A percentile compares a stretch with the other conserved stretches of the same genome.
phyloP scores from a whole-genome alignment of 805 yeast species.

The Zygosaccharomyces kombuchaensis region DNA sequence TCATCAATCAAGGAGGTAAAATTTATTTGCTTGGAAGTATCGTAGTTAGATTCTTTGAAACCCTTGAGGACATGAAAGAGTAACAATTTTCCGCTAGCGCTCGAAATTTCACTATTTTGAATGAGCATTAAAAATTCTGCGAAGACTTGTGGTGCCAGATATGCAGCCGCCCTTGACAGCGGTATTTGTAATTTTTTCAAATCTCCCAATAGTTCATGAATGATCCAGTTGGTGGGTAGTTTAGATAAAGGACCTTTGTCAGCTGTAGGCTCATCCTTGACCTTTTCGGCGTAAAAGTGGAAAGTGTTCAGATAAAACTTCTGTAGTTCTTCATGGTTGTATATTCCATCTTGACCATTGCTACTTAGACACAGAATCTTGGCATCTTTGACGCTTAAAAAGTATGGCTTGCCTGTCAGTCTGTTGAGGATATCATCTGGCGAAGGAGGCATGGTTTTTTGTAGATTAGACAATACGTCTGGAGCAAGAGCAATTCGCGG shows the following conservation, averaged over 20 bases:
- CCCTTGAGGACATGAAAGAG: conserved; percentile 56
- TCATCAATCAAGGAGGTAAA: conserved; percentile 49
- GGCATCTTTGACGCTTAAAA: conserved; percentile 69
- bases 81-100: conserved; percentile 62
- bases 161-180: conserved; percentile 30
- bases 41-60: conserved; percentile 35
- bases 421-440: conserved; percentile 56
- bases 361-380: conserved; percentile 54
- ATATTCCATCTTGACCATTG: conserved; percentile 26
- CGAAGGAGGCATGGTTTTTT: conserved; percentile 45
- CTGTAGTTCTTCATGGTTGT: conserved; percentile 38
- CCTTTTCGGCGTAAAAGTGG: conserved; percentile 34
- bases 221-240: conserved; percentile 68
- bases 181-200: conserved; percentile 46
- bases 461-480: conserved; percentile 41
- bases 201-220: conserved; percentile 74
- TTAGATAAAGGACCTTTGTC: conserved; percentile 27
- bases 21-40: conserved; percentile 12
- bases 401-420: conserved; percentile 48
- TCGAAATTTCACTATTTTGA: conserved; percentile 46
- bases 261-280: conserved; percentile 15
- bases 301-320: conserved; percentile 45
- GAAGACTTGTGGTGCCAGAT: conserved; percentile 43
- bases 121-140: conserved; percentile 54
- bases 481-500: conserved; percentile 49